Conservation (phyloP, 176 grass and related monocot species). For the Urochloa ruziziensis region DNA sequence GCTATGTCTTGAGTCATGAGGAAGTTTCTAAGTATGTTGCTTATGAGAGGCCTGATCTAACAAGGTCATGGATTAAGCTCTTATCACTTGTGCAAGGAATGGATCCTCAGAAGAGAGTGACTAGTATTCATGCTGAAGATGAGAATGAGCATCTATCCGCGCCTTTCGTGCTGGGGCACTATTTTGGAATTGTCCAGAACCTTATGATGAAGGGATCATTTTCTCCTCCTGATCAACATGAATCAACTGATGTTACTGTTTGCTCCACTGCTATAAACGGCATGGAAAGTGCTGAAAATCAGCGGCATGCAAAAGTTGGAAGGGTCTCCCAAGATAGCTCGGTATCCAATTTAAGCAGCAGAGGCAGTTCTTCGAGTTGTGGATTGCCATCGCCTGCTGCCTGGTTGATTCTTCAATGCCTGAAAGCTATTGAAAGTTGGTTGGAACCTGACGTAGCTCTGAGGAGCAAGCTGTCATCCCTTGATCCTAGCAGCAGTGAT, state of each 20-base stretch:
- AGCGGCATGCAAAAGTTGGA: constrained; percentile 88
- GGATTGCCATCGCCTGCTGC: constrained; percentile 46
- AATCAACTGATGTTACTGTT: constrained; percentile 68
- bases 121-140: constrained; percentile 77
- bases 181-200: constrained; percentile 71
- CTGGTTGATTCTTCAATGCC: constrained; percentile 75
- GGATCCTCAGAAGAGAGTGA: constrained; percentile 86
- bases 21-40: constrained; percentile 76
- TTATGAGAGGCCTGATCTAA: constrained; percentile 83
- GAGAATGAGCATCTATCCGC: constrained; percentile 82
- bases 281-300: constrained; percentile 59
- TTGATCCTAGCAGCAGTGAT: constrained; percentile 43
- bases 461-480: constrained; percentile 42
- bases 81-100: constrained; percentile 87
- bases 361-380: constrained; percentile 24
- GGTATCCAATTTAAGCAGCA: constrained; percentile 34
- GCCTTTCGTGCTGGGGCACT: constrained; percentile 73
- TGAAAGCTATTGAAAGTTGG: constrained; percentile 86
- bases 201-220: constrained; percentile 81
- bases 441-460: constrained; percentile 50
- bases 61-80: constrained; percentile 77
- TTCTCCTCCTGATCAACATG: constrained; percentile 59
- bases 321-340: constrained; percentile 67
- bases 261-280: constrained; percentile 50
- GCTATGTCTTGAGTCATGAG: constrained; percentile 78